These are phyloP conservation scores for Parastagonospora nodorum DNA, from an alignment of 2,329 filamentous ascomycete genomes.

Conservation along the genomic window DNA sequence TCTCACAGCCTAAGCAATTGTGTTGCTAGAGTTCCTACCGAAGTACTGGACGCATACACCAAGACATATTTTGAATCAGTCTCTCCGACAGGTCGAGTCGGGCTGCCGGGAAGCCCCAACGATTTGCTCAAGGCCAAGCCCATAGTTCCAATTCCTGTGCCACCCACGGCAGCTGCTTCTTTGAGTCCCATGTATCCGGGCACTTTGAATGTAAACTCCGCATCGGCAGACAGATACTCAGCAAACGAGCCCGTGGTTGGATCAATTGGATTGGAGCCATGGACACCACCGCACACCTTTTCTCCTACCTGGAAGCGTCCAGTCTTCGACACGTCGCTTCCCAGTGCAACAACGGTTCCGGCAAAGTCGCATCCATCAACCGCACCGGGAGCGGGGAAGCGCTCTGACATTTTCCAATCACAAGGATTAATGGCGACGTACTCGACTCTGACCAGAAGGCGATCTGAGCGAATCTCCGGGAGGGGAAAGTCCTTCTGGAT, in stretches of 20 bases:
- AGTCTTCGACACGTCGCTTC: constrained; percentile 24
- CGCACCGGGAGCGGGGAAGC: background rate
- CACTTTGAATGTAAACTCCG: constrained; percentile 44
- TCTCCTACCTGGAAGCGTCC: constrained; percentile 19
- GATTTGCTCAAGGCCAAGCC: constrained; percentile 46
- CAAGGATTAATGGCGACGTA: constrained; percentile 11
- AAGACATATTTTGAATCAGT: too few relatives aligned
- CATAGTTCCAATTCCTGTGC: constrained; percentile 43
- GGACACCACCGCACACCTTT: constrained; percentile 37
- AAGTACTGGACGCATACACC: too few relatives aligned
- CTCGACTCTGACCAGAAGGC: too few relatives aligned
- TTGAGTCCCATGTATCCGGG: constrained; percentile 33
- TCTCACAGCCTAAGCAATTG: too few relatives aligned
- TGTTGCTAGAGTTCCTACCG: too few relatives aligned
- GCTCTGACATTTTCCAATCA: constrained; percentile 5
- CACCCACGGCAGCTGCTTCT: constrained; percentile 40
- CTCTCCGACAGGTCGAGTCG: too few relatives aligned
- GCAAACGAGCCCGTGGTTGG: constrained; percentile 22
- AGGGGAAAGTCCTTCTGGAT: too few relatives aligned
- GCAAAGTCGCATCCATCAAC: constrained; percentile 41
- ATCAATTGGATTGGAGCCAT: background rate
- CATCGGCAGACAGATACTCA: constrained; percentile 41
- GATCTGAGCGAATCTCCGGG: too few relatives aligned
- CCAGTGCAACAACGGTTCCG: constrained; percentile 40
- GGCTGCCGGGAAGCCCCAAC: constrained; percentile 35